Conservation (phyloP, 768 basidiomycete species). For the Rhodotorula diobovata region DNA sequence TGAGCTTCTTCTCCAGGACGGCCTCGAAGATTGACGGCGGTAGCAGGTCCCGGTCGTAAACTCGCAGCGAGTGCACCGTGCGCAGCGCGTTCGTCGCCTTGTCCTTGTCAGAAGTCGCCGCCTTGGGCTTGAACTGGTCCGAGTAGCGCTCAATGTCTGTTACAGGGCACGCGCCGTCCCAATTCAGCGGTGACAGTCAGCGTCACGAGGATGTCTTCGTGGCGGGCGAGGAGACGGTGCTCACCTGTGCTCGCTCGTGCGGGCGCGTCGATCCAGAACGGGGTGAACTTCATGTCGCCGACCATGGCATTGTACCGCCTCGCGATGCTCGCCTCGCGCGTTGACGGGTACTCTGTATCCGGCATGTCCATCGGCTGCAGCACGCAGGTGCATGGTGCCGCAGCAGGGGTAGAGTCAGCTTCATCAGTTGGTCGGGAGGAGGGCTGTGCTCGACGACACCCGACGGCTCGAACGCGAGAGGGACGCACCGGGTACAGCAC, state of each 20-base stretch:
- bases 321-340: conserved; percentile 25
- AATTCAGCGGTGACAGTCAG: neutral
- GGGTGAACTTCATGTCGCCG: conserved; percentile 29
- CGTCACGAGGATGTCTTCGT: neutral
- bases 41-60: conserved; percentile 25
- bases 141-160: conserved; percentile 39
- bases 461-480: too few species aligned
- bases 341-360: conserved; percentile 24
- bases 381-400: too few species aligned
- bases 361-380: conserved; percentile 27
- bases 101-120: conserved; percentile 6
- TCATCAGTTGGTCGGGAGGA: neutral
- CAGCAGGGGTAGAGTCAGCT: neutral
- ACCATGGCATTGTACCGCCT: conserved; percentile 26
- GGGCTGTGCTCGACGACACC: neutral
- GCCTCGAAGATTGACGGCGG: conserved; percentile 30
- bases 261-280: conserved; percentile 34
- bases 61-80: conserved; percentile 4
- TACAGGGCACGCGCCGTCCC: neutral
- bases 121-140: conserved; percentile 31
- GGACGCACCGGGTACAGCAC: conserved; percentile 32
- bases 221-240: neutral
- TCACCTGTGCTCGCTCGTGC: conserved; percentile 26
- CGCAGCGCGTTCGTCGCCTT: conserved; percentile 2
- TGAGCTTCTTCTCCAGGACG: conserved; percentile 26